A percentile compares a stretch with the other conserved stretches of the same genome.
phyloP scores from a whole-genome alignment of 192 early-diverging fungal genomes.

The Spinellus fusiger region DNA sequence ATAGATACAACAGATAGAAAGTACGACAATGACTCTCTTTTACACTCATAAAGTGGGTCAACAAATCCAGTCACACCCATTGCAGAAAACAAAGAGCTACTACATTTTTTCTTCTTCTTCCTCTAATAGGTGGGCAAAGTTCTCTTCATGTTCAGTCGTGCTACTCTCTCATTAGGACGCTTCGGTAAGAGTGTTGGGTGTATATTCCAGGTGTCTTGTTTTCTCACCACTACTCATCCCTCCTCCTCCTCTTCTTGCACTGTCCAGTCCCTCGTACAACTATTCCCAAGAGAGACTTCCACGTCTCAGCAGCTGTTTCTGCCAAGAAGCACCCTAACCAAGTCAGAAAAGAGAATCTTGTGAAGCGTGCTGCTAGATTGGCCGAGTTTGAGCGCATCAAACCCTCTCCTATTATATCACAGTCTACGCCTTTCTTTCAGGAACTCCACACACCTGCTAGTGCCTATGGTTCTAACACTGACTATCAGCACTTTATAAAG shows the following conservation, averaged over 20 bases:
- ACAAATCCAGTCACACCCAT: not conserved
- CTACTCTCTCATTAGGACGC: not conserved
- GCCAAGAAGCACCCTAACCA: constrained; percentile 38
- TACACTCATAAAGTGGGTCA: not conserved
- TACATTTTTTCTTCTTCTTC: too few species aligned
- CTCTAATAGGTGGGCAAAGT: too few species aligned
- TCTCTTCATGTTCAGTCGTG: not conserved
- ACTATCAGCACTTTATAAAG: constrained; percentile 46
- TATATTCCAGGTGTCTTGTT: too few species aligned
- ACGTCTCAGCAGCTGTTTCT: constrained; percentile 13
- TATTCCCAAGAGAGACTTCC: constrained; percentile 19
- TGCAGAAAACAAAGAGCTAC: not conserved
- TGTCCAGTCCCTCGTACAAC: not conserved
- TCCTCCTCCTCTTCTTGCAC: not conserved
- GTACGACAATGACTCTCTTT: too few species aligned
- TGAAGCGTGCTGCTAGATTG: constrained; percentile 20
- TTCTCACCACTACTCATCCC: not conserved
- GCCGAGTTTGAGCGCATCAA: constrained; percentile 28
- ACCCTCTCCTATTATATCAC: constrained; percentile 30
- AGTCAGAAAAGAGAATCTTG: constrained; percentile 36
- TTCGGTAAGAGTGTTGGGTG: not conserved
- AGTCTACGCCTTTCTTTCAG: constrained; percentile 22
- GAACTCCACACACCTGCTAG: constrained; percentile 27
- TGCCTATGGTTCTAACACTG: constrained; percentile 11
- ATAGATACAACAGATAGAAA: too few species aligned